phyloP scores from a whole-genome alignment of 2,329 filamentous ascomycete genomes.

The Apiospora pterosperma region DNA sequence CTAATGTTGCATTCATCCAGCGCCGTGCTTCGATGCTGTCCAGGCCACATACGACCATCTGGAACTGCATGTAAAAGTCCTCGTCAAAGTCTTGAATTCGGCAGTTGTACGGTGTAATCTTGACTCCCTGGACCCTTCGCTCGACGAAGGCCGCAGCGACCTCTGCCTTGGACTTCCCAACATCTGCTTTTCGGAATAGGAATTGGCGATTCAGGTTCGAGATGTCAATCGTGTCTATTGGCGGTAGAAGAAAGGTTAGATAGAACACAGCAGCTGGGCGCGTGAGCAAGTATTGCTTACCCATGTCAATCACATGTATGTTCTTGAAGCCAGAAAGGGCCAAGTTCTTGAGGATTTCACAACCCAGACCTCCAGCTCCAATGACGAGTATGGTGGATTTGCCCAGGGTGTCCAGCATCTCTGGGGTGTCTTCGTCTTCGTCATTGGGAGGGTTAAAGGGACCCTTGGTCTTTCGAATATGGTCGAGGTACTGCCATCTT shows the following conservation, averaged over 20 bases:
- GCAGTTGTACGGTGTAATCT: constrained; percentile 89
- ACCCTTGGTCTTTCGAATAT: constrained; percentile 70
- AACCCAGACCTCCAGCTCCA: constrained; percentile 89
- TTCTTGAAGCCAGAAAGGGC: constrained; percentile 94
- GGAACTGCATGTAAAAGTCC: constrained; percentile 96
- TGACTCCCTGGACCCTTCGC: constrained; percentile 82
- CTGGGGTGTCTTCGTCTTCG: constrained; percentile 56
- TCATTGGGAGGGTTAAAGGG: constrained; percentile 60
- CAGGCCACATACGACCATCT: constrained; percentile 86
- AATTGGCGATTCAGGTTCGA: constrained; percentile 98
- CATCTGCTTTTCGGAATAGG: constrained; percentile 86
- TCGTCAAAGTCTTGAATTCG: constrained; percentile 97
- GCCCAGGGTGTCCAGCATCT: constrained; percentile 56
- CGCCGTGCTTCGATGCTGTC: constrained; percentile 97
- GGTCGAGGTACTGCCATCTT: constrained; percentile 77
- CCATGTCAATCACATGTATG: constrained; percentile 99
- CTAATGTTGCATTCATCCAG: constrained; percentile 95
- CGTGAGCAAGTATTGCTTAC: constrained; percentile 34
- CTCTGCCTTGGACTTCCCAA: constrained; percentile 90
- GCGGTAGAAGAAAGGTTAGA: constrained; percentile 12
- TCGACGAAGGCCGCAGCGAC: constrained; percentile 91
- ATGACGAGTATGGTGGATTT: constrained; percentile 74
- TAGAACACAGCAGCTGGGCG: neutral
- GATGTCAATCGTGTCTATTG: constrained; percentile 89
- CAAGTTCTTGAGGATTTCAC: constrained; percentile 94